These are phyloP conservation scores for Solanum rostratum DNA, from an alignment of 257 asterid species.

Conservation along the genomic window DNA sequence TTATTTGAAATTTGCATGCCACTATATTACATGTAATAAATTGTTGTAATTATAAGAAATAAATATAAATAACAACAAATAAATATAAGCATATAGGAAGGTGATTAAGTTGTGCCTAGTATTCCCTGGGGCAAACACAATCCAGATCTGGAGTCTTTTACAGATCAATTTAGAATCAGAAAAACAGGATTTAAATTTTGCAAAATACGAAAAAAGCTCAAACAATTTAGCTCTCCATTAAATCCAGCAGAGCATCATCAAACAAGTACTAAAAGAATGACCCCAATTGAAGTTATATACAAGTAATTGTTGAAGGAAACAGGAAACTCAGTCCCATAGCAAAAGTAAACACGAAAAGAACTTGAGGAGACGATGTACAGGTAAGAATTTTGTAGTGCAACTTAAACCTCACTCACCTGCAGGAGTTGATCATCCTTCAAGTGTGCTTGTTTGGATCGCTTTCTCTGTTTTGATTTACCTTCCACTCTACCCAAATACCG, in stretches of 20 bases:
- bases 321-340: background rate
- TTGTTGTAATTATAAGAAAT: background rate
- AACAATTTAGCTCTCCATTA: background rate
- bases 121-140: background rate
- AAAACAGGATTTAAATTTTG: background rate
- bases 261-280: background rate
- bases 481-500: slow-evolving; percentile 52
- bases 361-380: background rate
- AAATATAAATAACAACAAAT: background rate
- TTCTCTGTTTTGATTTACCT: slow-evolving; percentile 80
- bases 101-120: background rate
- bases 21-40: background rate
- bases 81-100: background rate
- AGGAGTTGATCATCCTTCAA: slow-evolving; percentile 33
- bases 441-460: slow-evolving; percentile 55
- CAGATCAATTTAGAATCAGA: background rate
- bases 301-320: background rate
- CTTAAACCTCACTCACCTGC: slow-evolving; percentile 30
- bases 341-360: background rate
- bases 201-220: background rate
- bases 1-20: background rate
- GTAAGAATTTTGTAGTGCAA: background rate
- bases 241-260: background rate
- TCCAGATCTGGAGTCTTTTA: background rate
- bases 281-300: background rate